Evolutionary conservation across 257 asterid genomes (phyloP).

Genomic region (Solanum lycopersicoides): DNA sequence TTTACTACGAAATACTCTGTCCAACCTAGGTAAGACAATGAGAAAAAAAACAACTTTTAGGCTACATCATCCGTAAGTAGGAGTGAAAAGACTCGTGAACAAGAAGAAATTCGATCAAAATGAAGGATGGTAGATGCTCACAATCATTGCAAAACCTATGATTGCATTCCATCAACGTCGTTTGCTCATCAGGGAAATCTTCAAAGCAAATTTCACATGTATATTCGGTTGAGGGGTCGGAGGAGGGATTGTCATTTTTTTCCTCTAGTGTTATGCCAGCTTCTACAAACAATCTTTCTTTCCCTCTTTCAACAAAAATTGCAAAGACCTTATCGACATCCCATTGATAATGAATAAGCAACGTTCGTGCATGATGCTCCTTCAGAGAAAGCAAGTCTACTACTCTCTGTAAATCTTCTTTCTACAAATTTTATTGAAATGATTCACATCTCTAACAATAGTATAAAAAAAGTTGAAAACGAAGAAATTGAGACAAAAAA

Average conservation of each 20-base stretch:
- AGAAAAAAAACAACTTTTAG: not conserved
- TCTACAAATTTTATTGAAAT: constrained; percentile 17
- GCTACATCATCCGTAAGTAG: not conserved
- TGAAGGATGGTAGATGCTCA: constrained; percentile 13
- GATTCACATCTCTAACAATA: not conserved
- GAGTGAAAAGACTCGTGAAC: not conserved
- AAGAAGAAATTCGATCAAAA: not conserved
- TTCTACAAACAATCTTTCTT: constrained; percentile 21
- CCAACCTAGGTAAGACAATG: constrained; percentile 34
- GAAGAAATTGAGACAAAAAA: not conserved
- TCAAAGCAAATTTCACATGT: constrained; percentile 45
- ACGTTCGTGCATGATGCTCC: constrained; percentile 43
- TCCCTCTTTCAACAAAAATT: constrained; percentile 37
- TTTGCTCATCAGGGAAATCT: constrained; percentile 19
- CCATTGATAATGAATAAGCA: constrained; percentile 58
- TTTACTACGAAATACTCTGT: constrained; percentile 38
- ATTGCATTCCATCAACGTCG: constrained; percentile 50
- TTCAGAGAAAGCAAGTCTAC: constrained; percentile 44
- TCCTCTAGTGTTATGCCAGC: constrained; percentile 31
- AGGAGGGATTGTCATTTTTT: not conserved
- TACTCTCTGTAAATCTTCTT: constrained; percentile 35
- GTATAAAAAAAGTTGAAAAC: not conserved
- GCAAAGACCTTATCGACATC: constrained; percentile 24
- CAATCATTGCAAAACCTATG: constrained; percentile 58
- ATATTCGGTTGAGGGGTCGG: not conserved